Conservation (phyloP, 345 rosid species). For the Reutealis trisperma region DNA sequence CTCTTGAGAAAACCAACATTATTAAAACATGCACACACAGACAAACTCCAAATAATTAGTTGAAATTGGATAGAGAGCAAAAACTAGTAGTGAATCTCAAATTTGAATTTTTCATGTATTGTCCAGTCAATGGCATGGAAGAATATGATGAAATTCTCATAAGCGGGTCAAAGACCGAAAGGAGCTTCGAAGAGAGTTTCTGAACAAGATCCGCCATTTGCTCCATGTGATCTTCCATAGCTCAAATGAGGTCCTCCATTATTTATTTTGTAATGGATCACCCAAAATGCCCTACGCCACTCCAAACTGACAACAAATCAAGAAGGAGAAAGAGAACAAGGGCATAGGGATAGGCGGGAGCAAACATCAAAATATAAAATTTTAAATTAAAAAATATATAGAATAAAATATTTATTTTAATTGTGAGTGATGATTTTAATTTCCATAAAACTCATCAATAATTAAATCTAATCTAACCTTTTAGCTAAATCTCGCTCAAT, state of each 20-base stretch:
- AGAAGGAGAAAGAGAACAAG: too few species aligned
- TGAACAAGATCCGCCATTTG: constrained; percentile 84
- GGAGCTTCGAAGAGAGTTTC: constrained; percentile 75
- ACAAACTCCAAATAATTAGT: background rate
- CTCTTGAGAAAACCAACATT: constrained; percentile 45
- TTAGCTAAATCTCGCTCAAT: too few species aligned
- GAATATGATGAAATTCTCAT: constrained; percentile 76
- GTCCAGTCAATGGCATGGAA: constrained; percentile 94
- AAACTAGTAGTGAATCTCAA: background rate
- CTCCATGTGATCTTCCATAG: constrained; percentile 73
- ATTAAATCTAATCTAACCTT: too few species aligned
- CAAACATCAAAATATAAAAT: too few species aligned
- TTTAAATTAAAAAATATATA: too few species aligned
- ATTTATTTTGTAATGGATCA: background rate
- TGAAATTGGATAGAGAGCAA: background rate
- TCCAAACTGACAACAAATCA: too few species aligned
- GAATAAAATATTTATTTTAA: too few species aligned
- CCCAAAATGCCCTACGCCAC: background rate
- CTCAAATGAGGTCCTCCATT: constrained; percentile 76
- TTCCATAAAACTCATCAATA: too few species aligned
- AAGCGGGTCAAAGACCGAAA: constrained; percentile 81
- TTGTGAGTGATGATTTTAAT: too few species aligned
- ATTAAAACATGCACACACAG: background rate
- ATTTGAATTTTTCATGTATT: constrained; percentile 33
- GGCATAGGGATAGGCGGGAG: too few species aligned